Evolutionary conservation across 1,284 basidiomycete species (phyloP), one percentile per base, ranked within the genome.

Genomic region (Taiwanofungus camphoratus): DNA sequence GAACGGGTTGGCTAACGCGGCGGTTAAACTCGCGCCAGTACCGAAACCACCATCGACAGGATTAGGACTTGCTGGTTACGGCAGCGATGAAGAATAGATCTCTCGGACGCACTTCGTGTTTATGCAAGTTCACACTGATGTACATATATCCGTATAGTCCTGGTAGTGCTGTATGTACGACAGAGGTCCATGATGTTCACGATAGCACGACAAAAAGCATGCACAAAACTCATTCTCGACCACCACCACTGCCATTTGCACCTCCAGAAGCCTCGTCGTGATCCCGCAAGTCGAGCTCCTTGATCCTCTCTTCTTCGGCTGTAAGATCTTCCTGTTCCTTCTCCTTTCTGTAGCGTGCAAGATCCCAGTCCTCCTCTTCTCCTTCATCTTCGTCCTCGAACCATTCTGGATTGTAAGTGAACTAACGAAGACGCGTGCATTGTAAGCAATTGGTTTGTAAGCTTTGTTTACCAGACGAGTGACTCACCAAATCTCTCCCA

Each of bases 401-500:
- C 82, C 95, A 88, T 58, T 98, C 91, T 13, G 92, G 90, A 64
- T 97, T 94, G 76, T 92, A 94, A 65, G 90, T 83, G 76, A 95
- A 95, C 88, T 89, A 52, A 6, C 31, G 34, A 42, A 35, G 46
- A 21, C 21, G 35, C 19, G 35, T 30, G 23, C 21, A 45, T 26
- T 44, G 15, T 29, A 23, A 38, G 8, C 21, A 42, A n/a, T 30
- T 5, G n/a, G n/a, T n/a, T n/a, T n/a, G n/a, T n/a, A n/a, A n/a
- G n/a, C n/a, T n/a, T n/a, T n/a, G n/a, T n/a, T n/a, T n/a, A n/a
- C n/a, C n/a, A n/a, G n/a, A n/a, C 50, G 16, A 43, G 37, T 29
- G 30, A 69, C 78, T 59, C 55, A 92, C 91, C 65, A 99, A 72
- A 68, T 99, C 96, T 66, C 92, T 79, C 42, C 95, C 95, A 48